Conservation (phyloP, 768 basidiomycete genomes). For the Pleurotus pulmonarius region DNA sequence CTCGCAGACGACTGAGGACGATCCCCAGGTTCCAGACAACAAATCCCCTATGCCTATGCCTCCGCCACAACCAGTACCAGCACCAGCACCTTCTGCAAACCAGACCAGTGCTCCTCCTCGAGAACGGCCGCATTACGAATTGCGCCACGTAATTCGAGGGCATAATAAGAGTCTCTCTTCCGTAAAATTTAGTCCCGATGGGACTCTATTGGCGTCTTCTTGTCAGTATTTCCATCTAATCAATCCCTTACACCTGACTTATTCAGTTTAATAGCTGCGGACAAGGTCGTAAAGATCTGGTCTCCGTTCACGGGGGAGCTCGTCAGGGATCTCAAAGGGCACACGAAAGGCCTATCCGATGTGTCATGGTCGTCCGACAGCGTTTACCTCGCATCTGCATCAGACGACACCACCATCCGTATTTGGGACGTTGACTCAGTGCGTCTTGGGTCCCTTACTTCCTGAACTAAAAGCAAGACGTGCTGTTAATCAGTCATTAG, state of each 20-base stretch:
- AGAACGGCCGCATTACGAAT: conserved; percentile 64
- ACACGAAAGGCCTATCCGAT: conserved; percentile 83
- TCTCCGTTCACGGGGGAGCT: conserved; percentile 76
- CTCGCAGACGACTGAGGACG: conserved; percentile 84
- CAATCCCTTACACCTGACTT: conserved; percentile 10
- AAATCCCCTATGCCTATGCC: conserved; percentile 38
- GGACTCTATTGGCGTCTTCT: conserved; percentile 80
- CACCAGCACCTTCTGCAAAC: conserved; percentile 24
- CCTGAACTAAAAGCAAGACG: neutral
- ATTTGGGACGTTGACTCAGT: conserved; percentile 88
- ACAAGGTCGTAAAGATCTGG: conserved; percentile 80
- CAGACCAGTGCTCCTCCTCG: conserved; percentile 30
- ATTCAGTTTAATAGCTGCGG: conserved; percentile 48
- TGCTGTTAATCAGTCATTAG: conserved; percentile 29
- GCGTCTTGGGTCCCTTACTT: conserved; percentile 23
- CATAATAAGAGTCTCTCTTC: conserved; percentile 85
- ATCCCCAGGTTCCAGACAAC: conserved; percentile 70
- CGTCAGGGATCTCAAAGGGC: conserved; percentile 69
- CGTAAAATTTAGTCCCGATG: conserved; percentile 90
- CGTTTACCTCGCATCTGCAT: conserved; percentile 81
- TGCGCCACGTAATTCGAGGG: conserved; percentile 64
- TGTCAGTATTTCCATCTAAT: conserved; percentile 44
- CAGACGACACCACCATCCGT: conserved; percentile 85
- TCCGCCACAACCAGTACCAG: conserved; percentile 14
- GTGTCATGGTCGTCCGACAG: conserved; percentile 87